Percentiles rank a stretch among this genome's conserved stretches.
phyloP scores from a whole-genome alignment of 768 basidiomycete species.

The Pholiota microspora region DNA sequence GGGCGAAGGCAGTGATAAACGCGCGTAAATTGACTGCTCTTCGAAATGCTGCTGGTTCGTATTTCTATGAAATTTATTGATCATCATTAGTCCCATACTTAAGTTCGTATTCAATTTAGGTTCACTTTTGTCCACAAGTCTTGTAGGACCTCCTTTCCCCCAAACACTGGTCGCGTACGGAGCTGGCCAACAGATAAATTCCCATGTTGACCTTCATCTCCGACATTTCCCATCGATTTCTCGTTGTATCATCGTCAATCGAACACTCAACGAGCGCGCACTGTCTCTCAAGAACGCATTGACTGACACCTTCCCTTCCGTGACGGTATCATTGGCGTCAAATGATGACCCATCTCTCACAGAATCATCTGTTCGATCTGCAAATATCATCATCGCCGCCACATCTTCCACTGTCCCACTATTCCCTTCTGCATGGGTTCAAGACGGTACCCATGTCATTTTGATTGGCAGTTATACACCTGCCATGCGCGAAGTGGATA shows the following conservation, averaged over 20 bases:
- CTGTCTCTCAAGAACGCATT: conserved; percentile 28
- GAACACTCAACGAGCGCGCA: conserved; percentile 51
- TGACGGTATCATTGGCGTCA: conserved; percentile 20
- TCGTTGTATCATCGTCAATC: conserved; percentile 61
- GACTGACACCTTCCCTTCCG: conserved; percentile 19
- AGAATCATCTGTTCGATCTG: conserved; percentile 31
- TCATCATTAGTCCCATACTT: too few relatives aligned
- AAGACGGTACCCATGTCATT: conserved; percentile 63
- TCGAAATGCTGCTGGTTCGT: conserved; percentile 75
- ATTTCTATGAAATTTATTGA: not conserved
- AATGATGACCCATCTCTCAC: conserved; percentile 14
- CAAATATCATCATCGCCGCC: conserved; percentile 70
- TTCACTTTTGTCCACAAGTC: conserved; percentile 61
- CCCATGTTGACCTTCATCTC: conserved; percentile 64
- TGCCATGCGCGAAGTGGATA: conserved; percentile 75
- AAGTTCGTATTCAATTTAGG: conserved; percentile 47
- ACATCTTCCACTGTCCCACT: conserved; percentile 71
- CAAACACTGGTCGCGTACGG: conserved; percentile 61
- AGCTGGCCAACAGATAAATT: conserved; percentile 66
- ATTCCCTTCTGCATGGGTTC: conserved; percentile 66
- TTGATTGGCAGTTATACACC: conserved; percentile 84
- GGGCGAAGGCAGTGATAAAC: conserved; percentile 75
- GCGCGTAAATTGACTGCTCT: conserved; percentile 76
- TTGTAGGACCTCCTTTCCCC: conserved; percentile 45
- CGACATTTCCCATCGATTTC: conserved; percentile 52